These are phyloP conservation scores for Podospora pseudopauciseta DNA, from an alignment of 495 filamentous ascomycete genomes.

Conservation along the genomic window DNA sequence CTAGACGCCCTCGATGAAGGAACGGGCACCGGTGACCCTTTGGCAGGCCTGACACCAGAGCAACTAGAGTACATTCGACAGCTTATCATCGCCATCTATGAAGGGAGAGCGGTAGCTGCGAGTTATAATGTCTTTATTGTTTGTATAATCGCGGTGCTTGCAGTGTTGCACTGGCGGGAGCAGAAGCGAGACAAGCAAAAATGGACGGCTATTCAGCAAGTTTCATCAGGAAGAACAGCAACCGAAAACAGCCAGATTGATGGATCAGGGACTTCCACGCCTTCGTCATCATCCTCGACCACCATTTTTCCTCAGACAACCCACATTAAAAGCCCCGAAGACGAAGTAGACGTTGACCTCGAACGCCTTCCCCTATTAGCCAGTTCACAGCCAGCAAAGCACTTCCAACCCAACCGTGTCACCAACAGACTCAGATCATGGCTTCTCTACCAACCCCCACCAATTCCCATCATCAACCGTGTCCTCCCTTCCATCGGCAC, in stretches of 20 bases:
- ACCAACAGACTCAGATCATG: slow-evolving; percentile 18
- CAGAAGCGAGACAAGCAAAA: slow-evolving; percentile 19
- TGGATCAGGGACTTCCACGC: slow-evolving; percentile 13
- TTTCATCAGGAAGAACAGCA: neutral
- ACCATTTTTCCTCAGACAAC: slow-evolving; percentile 5
- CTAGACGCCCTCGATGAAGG: neutral
- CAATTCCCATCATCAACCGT: slow-evolving; percentile 53
- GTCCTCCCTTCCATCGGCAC: slow-evolving; percentile 51
- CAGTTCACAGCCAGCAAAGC: neutral
- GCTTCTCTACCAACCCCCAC: slow-evolving; percentile 52
- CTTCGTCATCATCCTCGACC: slow-evolving; percentile 19
- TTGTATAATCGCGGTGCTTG: slow-evolving; percentile 26
- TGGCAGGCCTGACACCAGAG: slow-evolving; percentile 26
- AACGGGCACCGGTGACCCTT: slow-evolving; percentile 2
- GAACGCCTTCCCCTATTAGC: slow-evolving; percentile 23
- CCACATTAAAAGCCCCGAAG: slow-evolving; percentile 7
- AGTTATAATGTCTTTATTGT: slow-evolving; percentile 38
- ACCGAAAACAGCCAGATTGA: neutral
- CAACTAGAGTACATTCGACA: slow-evolving; percentile 33
- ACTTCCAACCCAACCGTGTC: neutral
- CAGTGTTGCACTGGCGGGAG: slow-evolving; percentile 29
- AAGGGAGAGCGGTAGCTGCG: slow-evolving; percentile 33
- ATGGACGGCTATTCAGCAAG: slow-evolving; percentile 11
- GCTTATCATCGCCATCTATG: slow-evolving; percentile 32
- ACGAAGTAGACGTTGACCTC: slow-evolving; percentile 21